Base-by-base conservation (phyloP, 371 early-diverging fungal species). In the Apophysomyces ossiformis region DNA sequence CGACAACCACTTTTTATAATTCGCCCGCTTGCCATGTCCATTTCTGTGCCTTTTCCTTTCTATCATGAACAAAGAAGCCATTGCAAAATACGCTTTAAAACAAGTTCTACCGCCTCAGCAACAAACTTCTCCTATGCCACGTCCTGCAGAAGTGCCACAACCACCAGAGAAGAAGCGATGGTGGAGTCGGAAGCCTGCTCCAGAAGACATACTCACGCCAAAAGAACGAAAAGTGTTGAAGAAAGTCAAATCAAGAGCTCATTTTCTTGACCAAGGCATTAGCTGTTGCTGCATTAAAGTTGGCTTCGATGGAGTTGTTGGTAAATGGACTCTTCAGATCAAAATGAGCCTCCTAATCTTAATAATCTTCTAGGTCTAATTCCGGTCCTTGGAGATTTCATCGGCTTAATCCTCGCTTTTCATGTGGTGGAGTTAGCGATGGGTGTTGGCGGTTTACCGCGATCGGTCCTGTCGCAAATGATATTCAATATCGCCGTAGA, bases 351-450 rank as follows among this genome's bases (percentile, higher is more conserved):
- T 26, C 32, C 7, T 41, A 5, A 36, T 54, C 26, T 39, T 39
- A 9, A 15, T 6, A 5, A 1, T 1, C 21, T 8, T 58, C 39
- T 26, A 70, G 74, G 72, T 7, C 58, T 74, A 8, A 46, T 78
- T 21, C 75, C 73, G 4, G 68, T 78, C 1, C 38, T 78, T 16
- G 78, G 78, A 12, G 78, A 78, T 58, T 78, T 78, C 21, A 63
- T 70, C n/a, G 75, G 73, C 7, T 26, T 69, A 5, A 21, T 69
- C 4, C 60, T 78, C 4, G 63, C 78, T 21, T 41, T 75, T 7
- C 43, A 61, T 26, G 36, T 78, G 7, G 47, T 78, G 3, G 65
- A 68, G 35, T 60, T 60, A 0, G 70, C 74, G 12, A 69, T 50
- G 16, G 54, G 54, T 4, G 32, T 69, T 56, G 70, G 57, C 6